Percentiles rank a stretch among this genome's conserved stretches.
These are phyloP conservation scores for Pelargonium citronellum DNA, from an alignment of 441 rosid species.

Conservation along the genomic window DNA sequence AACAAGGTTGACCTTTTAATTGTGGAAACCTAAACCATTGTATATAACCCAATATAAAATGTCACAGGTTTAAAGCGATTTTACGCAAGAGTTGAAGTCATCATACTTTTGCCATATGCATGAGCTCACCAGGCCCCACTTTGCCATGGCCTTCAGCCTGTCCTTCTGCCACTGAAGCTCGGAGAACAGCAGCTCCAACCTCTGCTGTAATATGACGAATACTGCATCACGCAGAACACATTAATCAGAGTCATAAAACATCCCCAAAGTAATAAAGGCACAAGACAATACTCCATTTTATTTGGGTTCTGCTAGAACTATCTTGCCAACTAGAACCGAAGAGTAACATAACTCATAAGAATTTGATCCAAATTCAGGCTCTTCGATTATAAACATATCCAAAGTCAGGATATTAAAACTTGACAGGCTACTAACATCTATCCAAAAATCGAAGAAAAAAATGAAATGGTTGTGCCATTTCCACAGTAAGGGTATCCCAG, in stretches of 20 bases:
- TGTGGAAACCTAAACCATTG: too few species aligned
- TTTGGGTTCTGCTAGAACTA: too few species aligned
- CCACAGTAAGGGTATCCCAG: too few species aligned
- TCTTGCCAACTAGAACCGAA: too few species aligned
- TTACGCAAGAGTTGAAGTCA: not conserved
- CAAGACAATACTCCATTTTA: too few species aligned
- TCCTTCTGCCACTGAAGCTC: constrained; percentile 71
- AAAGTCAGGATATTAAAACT: not conserved
- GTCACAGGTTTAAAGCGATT: not conserved
- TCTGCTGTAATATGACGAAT: constrained; percentile 79
- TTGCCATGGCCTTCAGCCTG: constrained; percentile 81
- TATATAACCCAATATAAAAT: too few species aligned
- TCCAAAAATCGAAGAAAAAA: not conserved
- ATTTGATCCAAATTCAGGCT: not conserved
- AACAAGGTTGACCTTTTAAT: too few species aligned
- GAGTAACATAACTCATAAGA: not conserved
- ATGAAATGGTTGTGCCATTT: too few species aligned
- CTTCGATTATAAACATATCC: not conserved
- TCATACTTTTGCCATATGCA: constrained; percentile 71
- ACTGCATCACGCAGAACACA: constrained; percentile 36
- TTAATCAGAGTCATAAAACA: too few species aligned
- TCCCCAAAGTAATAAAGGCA: too few species aligned
- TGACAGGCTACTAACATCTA: too few species aligned
- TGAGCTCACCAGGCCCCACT: constrained; percentile 63
- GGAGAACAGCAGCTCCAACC: constrained; percentile 90